Conservation (phyloP, 139 green algal species). For the Chlamydomonas schloesseri region DNA sequence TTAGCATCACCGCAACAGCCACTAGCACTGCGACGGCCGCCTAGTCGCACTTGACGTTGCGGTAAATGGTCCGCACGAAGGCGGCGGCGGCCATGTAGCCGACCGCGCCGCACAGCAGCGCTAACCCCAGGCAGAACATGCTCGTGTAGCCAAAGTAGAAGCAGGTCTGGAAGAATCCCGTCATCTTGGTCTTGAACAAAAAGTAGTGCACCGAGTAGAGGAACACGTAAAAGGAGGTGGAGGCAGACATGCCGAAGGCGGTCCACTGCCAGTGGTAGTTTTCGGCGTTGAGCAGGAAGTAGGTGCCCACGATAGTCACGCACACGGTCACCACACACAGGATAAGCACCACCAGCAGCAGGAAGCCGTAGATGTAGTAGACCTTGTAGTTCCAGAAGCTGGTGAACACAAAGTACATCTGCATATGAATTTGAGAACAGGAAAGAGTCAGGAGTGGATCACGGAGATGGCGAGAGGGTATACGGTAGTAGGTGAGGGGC, state of each 20-base stretch:
- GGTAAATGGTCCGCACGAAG: slow-evolving; percentile 95
- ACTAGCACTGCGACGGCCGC: no score
- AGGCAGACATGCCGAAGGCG: slow-evolving; percentile 86
- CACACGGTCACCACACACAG: slow-evolving; percentile 93
- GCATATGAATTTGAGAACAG: neutral
- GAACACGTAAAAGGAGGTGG: slow-evolving; percentile 93
- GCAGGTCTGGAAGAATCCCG: slow-evolving; percentile 95
- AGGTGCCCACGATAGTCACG: slow-evolving; percentile 94
- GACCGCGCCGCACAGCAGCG: slow-evolving; percentile 80
- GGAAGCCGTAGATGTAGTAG: slow-evolving; percentile 99
- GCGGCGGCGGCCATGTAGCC: slow-evolving; percentile 86
- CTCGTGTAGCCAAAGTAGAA: slow-evolving; percentile 98
- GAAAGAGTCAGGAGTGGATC: no score
- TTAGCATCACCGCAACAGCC: no score
- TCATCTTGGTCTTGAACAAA: slow-evolving; percentile 97
- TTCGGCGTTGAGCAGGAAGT: slow-evolving; percentile 99
- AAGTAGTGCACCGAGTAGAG: slow-evolving; percentile 95
- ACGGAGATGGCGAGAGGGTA: no score
- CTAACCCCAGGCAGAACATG: slow-evolving; percentile 93
- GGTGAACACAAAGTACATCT: slow-evolving; percentile 99
- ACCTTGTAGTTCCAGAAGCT: slow-evolving; percentile 98
- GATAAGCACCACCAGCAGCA: slow-evolving; percentile 97
- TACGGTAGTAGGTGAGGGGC: no score
- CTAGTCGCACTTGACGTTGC: slow-evolving; percentile 94
- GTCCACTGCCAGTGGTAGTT: slow-evolving; percentile 99